Percentiles rank a stretch among this genome's conserved stretches.
phyloP scores from a whole-genome alignment of 2,329 filamentous ascomycete species.

The Trichoderma sp. region DNA sequence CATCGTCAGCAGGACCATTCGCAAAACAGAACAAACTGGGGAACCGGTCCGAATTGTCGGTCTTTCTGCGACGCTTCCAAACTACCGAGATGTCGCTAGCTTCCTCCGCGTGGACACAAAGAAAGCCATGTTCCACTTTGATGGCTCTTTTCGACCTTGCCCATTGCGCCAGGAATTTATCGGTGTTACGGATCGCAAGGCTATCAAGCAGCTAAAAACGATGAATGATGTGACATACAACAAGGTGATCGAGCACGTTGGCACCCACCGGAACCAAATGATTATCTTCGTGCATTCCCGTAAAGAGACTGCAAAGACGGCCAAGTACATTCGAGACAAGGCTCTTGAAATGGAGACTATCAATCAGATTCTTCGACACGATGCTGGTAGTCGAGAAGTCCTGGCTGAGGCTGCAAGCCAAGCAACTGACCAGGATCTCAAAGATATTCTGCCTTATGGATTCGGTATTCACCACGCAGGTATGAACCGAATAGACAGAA shows the following conservation, averaged over 20 bases:
- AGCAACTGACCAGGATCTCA: constrained; percentile 83
- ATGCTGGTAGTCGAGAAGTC: constrained; percentile 88
- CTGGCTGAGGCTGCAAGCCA: constrained; percentile 80
- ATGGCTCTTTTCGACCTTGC: constrained; percentile 90
- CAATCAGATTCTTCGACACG: constrained; percentile 88
- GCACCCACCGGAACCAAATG: constrained; percentile 93
- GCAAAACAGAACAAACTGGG: constrained; percentile 89
- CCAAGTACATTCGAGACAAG: constrained; percentile 93
- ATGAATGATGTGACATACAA: constrained; percentile 99
- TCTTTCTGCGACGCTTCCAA: constrained; percentile 91
- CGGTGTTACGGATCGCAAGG: constrained; percentile 94
- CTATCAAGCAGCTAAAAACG: constrained; percentile 97
- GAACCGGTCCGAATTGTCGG: constrained; percentile 90
- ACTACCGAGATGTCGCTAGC: constrained; percentile 93
- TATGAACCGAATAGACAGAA: constrained; percentile 93
- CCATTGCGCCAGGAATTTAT: constrained; percentile 96
- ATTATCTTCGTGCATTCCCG: constrained; percentile 97
- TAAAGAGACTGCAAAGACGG: constrained; percentile 97
- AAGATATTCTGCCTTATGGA: constrained; percentile 92
- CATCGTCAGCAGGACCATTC: constrained; percentile 91
- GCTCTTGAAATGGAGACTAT: constrained; percentile 97
- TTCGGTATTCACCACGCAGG: constrained; percentile 98
- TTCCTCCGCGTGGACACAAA: constrained; percentile 87
- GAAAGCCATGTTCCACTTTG: constrained; percentile 93
- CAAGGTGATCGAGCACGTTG: constrained; percentile 95